Conservation (phyloP, 2,329 filamentous ascomycete genomes). For the Aphanoascus verrucosus region DNA sequence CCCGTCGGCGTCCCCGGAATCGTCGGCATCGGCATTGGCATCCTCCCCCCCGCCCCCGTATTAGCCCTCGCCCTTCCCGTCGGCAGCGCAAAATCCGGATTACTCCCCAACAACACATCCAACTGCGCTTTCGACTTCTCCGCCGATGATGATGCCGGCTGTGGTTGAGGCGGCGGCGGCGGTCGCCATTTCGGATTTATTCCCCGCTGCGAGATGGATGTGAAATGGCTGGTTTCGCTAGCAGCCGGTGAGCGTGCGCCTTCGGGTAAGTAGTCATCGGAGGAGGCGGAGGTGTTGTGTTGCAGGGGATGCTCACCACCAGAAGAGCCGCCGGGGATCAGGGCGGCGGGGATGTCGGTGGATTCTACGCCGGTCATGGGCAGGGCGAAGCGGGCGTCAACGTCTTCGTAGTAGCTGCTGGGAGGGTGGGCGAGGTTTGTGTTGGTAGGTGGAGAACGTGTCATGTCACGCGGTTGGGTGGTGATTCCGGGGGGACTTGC, state of each 20-base stretch:
- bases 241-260: constrained; percentile 60
- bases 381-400: constrained; percentile 74
- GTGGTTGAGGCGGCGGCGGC: too few relatives aligned
- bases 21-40: constrained; percentile 21
- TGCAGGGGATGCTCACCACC: constrained; percentile 33
- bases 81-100: constrained; percentile 76
- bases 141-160: too few relatives aligned
- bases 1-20: constrained; percentile 14
- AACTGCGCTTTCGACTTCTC: constrained; percentile 36
- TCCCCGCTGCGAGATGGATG: constrained; percentile 76
- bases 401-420: constrained; percentile 75
- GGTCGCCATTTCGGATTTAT: constrained; percentile 75
- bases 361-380: constrained; percentile 14
- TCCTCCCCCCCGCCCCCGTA: constrained; percentile 13
- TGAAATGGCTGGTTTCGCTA: constrained; percentile 76
- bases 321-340: constrained; percentile 33
- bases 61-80: constrained; percentile 21
- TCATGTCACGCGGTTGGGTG: constrained; percentile 18
- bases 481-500: constrained; percentile 17
- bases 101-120: constrained; percentile 64
- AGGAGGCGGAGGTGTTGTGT: too few relatives aligned
- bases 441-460: constrained; percentile 20
- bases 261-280: constrained; percentile 55
- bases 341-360: constrained; percentile 18
- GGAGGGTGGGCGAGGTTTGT: constrained; percentile 30